Conservation (phyloP, 1,139 yeast genomes). For the Suhomyces bribrorum region DNA sequence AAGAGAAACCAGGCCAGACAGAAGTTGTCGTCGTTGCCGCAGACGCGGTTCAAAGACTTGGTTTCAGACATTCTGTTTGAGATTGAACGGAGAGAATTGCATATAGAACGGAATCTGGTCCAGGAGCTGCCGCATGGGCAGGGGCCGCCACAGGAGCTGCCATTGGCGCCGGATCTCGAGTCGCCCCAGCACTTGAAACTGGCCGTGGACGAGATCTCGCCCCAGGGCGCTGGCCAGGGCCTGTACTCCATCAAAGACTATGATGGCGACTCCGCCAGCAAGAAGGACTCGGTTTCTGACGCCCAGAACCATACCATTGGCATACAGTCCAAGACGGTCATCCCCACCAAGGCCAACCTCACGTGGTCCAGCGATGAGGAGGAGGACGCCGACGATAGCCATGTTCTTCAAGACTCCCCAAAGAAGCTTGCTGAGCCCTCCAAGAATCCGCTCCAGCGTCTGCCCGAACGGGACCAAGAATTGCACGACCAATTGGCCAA, state of each 20-base stretch:
- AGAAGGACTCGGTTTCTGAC: conserved; percentile 15
- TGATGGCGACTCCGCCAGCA: neutral
- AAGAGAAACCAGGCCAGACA: conserved; percentile 95
- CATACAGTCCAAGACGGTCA: conserved; percentile 61
- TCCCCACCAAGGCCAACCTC: conserved; percentile 75
- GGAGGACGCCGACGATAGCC: conserved; percentile 26
- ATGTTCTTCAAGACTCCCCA: neutral
- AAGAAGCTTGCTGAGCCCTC: neutral
- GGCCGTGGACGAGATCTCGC: neutral
- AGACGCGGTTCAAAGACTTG: conserved; percentile 80
- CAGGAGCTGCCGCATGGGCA: too few species aligned
- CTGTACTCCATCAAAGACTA: conserved; percentile 5
- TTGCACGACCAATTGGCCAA: conserved; percentile 36
- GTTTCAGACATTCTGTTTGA: conserved; percentile 88
- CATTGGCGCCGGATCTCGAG: too few species aligned
- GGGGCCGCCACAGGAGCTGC: too few species aligned
- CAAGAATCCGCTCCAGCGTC: too few species aligned
- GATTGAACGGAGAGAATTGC: conserved; percentile 74
- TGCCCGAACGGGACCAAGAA: too few species aligned
- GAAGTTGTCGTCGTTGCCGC: conserved; percentile 83
- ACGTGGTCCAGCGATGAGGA: conserved; percentile 87
- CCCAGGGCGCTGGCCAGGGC: conserved; percentile 1
- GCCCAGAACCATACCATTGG: conserved; percentile 39
- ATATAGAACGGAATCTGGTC: conserved; percentile 23
- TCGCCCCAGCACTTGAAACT: neutral